These are phyloP conservation scores for Protostelium mycophagum DNA, from an alignment of 78 protist genomes.

Conservation along the genomic window DNA sequence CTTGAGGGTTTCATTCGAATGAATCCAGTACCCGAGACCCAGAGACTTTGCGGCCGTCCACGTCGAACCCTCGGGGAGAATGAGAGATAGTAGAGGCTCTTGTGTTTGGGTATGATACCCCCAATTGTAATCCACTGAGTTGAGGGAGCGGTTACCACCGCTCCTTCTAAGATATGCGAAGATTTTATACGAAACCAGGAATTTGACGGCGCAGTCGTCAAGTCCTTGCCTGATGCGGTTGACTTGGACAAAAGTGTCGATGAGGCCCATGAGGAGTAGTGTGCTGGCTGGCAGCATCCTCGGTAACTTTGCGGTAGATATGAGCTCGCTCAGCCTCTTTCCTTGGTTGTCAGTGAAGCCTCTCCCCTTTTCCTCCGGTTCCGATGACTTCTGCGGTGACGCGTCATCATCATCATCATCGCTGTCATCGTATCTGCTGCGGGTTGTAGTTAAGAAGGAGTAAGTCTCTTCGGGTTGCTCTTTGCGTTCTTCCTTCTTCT, in stretches of 20 bases:
- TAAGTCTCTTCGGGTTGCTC: not conserved
- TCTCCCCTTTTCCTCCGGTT: not conserved
- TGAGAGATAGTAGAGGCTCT: conserved; percentile 25
- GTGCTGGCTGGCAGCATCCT: conserved; percentile 3
- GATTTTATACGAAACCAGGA: conserved; percentile 28
- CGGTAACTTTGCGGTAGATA: not conserved
- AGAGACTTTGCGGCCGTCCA: conserved; percentile 25
- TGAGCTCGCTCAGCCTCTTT: not conserved
- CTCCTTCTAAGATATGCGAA: conserved; percentile 29
- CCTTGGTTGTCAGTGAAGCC: not conserved
- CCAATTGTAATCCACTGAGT: conserved; percentile 35
- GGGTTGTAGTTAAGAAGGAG: not conserved
- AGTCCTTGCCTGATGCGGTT: conserved; percentile 43
- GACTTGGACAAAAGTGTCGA: conserved; percentile 48
- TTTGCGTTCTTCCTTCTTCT: too few species aligned
- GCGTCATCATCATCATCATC: not conserved
- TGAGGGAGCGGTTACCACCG: conserved; percentile 12
- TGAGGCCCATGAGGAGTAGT: conserved; percentile 27
- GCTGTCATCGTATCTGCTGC: not conserved
- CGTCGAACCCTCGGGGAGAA: conserved; percentile 26
- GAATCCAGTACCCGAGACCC: conserved; percentile 57
- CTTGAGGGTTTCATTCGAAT: conserved; percentile 21
- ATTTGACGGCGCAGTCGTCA: conserved; percentile 42
- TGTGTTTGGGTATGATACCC: conserved; percentile 39
- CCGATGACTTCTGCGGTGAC: not conserved